Evolutionary conservation across 768 basidiomycete genomes (phyloP).

Genomic region (Daedaleopsis sinensis): DNA sequence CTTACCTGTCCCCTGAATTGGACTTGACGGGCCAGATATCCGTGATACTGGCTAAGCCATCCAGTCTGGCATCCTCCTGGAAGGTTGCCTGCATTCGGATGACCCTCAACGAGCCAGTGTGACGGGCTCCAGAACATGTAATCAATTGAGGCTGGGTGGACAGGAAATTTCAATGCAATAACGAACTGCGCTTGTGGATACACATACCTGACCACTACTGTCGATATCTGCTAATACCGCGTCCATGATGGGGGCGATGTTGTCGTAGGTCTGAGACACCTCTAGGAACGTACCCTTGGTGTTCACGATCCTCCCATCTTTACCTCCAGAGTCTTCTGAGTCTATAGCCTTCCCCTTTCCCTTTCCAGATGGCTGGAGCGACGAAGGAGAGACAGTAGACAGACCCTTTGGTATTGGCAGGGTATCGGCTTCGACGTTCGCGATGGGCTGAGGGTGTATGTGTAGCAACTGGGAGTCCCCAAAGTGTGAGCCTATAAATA

Average conservation of each 20-base stretch:
- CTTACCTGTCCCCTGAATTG: constrained; percentile 53
- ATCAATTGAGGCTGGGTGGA: constrained; percentile 69
- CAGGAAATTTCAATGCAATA: no score
- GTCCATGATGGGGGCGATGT: constrained; percentile 84
- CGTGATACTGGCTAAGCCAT: constrained; percentile 58
- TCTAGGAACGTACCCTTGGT: constrained; percentile 59
- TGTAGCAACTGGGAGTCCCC: constrained; percentile 81
- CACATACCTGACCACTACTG: constrained; percentile 64
- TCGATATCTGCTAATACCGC: constrained; percentile 77
- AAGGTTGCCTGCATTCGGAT: constrained; percentile 85
- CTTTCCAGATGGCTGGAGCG: constrained; percentile 35
- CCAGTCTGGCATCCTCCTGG: constrained; percentile 59
- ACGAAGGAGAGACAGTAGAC: constrained; percentile 40
- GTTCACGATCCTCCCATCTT: constrained; percentile 50
- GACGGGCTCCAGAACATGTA: constrained; percentile 82
- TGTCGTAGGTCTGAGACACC: constrained; percentile 67
- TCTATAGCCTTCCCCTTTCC: constrained; percentile 37
- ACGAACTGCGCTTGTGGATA: neutral
- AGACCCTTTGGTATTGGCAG: constrained; percentile 56
- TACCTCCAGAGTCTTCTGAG: constrained; percentile 34
- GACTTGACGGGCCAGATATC: constrained; percentile 64
- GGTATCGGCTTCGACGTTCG: constrained; percentile 43
- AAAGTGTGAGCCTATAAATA: constrained; percentile 82
- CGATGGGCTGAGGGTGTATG: constrained; percentile 51
- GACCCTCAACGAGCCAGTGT: constrained; percentile 74